Conservation (phyloP, 495 filamentous ascomycete genomes). For the Poronia punctata region DNA sequence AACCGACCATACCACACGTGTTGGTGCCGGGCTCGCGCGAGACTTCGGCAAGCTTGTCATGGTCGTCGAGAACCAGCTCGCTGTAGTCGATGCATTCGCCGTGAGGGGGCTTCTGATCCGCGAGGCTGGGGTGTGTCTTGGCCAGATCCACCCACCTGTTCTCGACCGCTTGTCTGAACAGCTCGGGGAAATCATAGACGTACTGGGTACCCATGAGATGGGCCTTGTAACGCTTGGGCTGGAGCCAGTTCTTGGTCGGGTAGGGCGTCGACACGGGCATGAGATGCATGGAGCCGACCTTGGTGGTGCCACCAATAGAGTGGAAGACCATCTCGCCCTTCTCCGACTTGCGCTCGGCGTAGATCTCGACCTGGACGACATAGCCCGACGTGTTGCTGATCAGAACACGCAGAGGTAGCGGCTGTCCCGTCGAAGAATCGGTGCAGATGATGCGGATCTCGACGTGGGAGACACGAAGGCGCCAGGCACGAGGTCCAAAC, state of each 20-base stretch:
- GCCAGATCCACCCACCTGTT: slow-evolving; percentile 81
- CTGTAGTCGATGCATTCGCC: slow-evolving; percentile 94
- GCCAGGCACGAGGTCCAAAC: slow-evolving; percentile 91
- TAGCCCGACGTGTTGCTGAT: slow-evolving; percentile 99
- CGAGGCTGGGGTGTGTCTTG: slow-evolving; percentile 60
- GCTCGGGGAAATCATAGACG: slow-evolving; percentile 98
- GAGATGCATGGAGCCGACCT: slow-evolving; percentile 93
- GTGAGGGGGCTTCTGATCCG: slow-evolving; percentile 71
- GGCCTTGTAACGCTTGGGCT: slow-evolving; percentile 98
- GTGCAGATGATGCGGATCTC: slow-evolving; percentile 99
- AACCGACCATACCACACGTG: slow-evolving; percentile 95
- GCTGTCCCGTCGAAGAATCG: slow-evolving; percentile 71
- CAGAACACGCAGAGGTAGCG: slow-evolving; percentile 90
- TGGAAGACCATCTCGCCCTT: slow-evolving; percentile 97
- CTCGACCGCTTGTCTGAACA: slow-evolving; percentile 96
- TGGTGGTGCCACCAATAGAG: slow-evolving; percentile 88
- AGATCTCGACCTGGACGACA: slow-evolving; percentile 95
- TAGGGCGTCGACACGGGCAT: slow-evolving; percentile 86
- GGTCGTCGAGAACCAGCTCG: slow-evolving; percentile 90
- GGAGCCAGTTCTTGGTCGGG: slow-evolving; percentile 95
- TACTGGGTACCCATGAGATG: slow-evolving; percentile 99
- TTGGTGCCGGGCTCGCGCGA: slow-evolving; percentile 91
- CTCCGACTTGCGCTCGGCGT: slow-evolving; percentile 95
- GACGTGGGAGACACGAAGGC: slow-evolving; percentile 91
- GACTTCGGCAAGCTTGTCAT: slow-evolving; percentile 86